Percentiles rank a stretch among this genome's conserved stretches.
These are phyloP conservation scores for Aspergillus brunneoviolaceus DNA, from an alignment of 2,329 filamentous ascomycete genomes.

Conservation along the genomic window DNA sequence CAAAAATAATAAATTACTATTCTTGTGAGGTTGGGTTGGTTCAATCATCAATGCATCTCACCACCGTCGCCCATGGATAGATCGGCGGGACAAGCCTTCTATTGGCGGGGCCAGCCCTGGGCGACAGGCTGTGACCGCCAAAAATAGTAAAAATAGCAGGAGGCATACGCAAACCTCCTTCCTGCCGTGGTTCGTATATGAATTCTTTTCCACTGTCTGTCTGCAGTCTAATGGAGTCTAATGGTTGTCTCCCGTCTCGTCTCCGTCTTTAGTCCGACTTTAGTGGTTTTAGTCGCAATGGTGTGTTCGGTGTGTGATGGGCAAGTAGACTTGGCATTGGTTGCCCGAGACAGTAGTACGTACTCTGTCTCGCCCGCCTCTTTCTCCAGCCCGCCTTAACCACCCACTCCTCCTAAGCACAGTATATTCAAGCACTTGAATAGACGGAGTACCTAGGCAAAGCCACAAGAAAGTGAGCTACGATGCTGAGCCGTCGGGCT, in stretches of 20 bases:
- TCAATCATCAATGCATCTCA: neutral
- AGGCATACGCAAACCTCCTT: slow-evolving; percentile 17
- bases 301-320: neutral
- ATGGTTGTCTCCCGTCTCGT: too few species aligned
- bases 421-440: too few species aligned
- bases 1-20: neutral
- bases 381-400: neutral
- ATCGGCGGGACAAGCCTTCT: neutral
- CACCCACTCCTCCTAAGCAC: neutral
- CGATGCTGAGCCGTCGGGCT: slow-evolving; percentile 4
- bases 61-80: neutral
- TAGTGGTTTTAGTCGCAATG: slow-evolving; percentile 1
- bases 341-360: neutral
- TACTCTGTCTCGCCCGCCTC: slow-evolving; percentile 1
- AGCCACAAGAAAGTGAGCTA: neutral
- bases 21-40: neutral
- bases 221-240: too few species aligned
- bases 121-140: slow-evolving; percentile 6
- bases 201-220: neutral
- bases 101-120: slow-evolving; percentile 4
- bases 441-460: too few species aligned
- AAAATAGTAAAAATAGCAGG: slow-evolving; percentile 14
- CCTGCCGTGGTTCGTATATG: slow-evolving; percentile 1
- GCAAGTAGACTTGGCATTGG: neutral
- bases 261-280: neutral